Evolutionary conservation across 2,329 filamentous ascomycete genomes (phyloP).

Genomic region (Sporothrix dimorphospora): DNA sequence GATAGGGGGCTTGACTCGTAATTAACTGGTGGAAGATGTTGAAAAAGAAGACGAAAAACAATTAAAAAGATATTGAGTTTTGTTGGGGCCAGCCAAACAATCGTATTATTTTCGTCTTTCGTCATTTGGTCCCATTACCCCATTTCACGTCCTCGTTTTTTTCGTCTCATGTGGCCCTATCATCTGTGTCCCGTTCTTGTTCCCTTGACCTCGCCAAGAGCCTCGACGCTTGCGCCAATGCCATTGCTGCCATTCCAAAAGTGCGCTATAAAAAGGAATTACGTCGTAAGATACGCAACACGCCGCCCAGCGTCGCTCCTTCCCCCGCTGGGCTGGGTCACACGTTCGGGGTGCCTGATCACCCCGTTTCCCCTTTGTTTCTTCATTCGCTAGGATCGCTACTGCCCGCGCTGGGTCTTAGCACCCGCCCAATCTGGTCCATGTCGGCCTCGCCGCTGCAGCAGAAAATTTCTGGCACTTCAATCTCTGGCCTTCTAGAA

Average conservation of each 20-base stretch:
- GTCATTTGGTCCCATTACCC: background rate
- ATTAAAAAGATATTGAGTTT: background rate
- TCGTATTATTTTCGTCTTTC: background rate
- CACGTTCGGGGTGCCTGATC: conserved; percentile 20
- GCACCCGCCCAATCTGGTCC: conserved; percentile 13
- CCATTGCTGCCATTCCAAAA: background rate
- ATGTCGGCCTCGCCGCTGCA: conserved; percentile 28
- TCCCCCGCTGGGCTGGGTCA: background rate
- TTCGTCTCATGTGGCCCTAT: conserved; percentile 9
- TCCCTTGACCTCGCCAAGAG: conserved; percentile 4
- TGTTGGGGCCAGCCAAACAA: background rate
- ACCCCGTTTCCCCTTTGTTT: background rate
- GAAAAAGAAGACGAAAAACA: background rate
- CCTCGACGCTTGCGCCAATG: conserved; percentile 5
- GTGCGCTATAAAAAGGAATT: background rate
- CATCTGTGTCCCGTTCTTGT: background rate
- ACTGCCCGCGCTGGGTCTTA: conserved; percentile 14
- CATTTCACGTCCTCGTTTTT: background rate
- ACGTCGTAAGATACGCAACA: background rate
- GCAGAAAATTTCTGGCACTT: conserved; percentile 19
- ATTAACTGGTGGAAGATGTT: background rate
- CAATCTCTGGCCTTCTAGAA: background rate
- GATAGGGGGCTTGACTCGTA: background rate
- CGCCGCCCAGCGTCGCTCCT: background rate
- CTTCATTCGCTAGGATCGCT: conserved; percentile 2